Base-by-base conservation (phyloP, 176 grass and related monocot genomes). In the Saccharum officinarum region DNA sequence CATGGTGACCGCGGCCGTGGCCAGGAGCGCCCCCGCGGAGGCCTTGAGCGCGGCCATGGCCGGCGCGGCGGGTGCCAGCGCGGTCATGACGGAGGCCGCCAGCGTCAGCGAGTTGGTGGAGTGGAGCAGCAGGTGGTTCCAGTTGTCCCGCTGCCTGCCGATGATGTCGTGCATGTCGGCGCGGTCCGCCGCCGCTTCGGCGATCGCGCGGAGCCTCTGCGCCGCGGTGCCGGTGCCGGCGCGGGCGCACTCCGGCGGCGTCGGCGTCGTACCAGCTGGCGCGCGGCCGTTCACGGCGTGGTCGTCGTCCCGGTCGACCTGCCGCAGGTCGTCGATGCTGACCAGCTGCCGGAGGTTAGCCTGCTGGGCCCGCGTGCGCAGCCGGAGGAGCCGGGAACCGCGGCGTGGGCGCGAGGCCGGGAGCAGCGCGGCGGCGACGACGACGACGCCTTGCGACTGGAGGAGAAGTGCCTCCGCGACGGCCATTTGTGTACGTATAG, bases 161-260 rank as follows among this genome's bases (percentile, higher is more conserved):
- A 94, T 83, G 84, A 94, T 94, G 61, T 86, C 92, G 78, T 94
- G 92, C 93, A 95, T 95, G 10, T 90, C 85, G 0, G 85, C 90
- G 49, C 49, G 49, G 49, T 52, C 49, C 16, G 49, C 49, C 1
- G 49, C 49, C 49, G 49, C 49, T 15, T 52, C 49, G 14, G 49
- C 49, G 16, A 52, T 18, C 49, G 49, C 8, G 87, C 84, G 12
- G 28, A 94, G 84, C 87, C 87, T 92, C 78, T 67, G 45, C 3
- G 76, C 20, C 42, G 23, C 67, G 5, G 6, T 18, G 28, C 33
- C 75, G 4, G 13, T 17, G 0, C 14, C 55, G 20, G 6, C 42
- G 9, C 2, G 52, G 52, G 18, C 7, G 54, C 18, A 45, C 11
- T 55, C 52, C 12, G 50, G 54, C 30, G 59, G 23, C 59, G 57